A percentile compares a stretch with the other conserved stretches of the same genome.
phyloP scores from a whole-genome alignment of 805 yeast species.

The Lipomyces yamadae region DNA sequence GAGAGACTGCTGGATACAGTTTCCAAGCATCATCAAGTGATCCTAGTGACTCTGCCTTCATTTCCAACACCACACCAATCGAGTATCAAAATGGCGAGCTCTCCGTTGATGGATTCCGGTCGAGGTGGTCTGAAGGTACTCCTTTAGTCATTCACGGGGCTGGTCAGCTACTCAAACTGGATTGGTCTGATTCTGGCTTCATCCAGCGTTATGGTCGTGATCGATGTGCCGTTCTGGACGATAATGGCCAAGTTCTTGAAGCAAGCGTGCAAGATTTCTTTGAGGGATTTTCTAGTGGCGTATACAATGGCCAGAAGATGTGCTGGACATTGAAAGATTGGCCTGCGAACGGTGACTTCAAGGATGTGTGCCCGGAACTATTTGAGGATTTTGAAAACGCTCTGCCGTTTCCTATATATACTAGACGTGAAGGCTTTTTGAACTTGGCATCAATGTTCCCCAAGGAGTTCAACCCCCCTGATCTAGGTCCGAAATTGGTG shows the following conservation, averaged over 20 bases:
- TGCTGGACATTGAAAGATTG: slow-evolving; percentile 31
- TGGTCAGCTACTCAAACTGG: slow-evolving; percentile 10
- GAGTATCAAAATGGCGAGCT: slow-evolving; percentile 17
- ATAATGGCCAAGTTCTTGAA: slow-evolving; percentile 11
- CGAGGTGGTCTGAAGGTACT: slow-evolving; percentile 23
- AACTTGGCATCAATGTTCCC: slow-evolving; percentile 34
- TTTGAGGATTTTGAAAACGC: slow-evolving; percentile 33
- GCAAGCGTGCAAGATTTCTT: slow-evolving; percentile 22
- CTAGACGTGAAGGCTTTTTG: slow-evolving; percentile 29
- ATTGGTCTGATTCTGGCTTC: slow-evolving; percentile 26
- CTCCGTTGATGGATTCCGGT: slow-evolving; percentile 20
- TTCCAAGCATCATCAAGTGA: background rate
- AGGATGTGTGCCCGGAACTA: slow-evolving; percentile 28
- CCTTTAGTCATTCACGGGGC: slow-evolving; percentile 28
- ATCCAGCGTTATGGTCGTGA: slow-evolving; percentile 17
- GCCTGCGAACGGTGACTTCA: slow-evolving; percentile 30
- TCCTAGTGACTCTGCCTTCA: background rate
- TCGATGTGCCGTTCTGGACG: slow-evolving; percentile 20
- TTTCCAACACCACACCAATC: slow-evolving; percentile 13
- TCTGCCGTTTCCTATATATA: slow-evolving; percentile 31
- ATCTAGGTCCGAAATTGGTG: slow-evolving; percentile 33
- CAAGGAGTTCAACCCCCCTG: slow-evolving; percentile 29
- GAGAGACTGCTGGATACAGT: background rate
- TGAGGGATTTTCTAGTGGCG: slow-evolving; percentile 21
- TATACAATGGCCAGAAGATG: slow-evolving; percentile 7